Evolutionary conservation across 495 filamentous ascomycete genomes (phyloP), one percentile per base, ranked within the genome.

Genomic region (Xylaria telfairii): DNA sequence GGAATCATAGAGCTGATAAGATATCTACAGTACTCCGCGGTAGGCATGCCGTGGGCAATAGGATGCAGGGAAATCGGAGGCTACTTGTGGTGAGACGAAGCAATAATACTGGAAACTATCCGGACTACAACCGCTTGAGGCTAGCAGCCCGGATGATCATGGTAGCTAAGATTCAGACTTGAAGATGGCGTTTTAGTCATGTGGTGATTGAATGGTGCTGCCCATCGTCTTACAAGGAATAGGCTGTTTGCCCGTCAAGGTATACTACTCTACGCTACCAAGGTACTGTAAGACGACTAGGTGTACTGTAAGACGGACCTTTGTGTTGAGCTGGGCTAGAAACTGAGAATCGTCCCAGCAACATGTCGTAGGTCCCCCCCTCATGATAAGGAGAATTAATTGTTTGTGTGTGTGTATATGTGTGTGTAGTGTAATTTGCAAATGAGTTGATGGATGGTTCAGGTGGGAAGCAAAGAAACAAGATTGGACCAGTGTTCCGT

Each of bases 81-180:
- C 46, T 65, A 10, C 26, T 30, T 51, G 37, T 44, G 15, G 41
- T 32, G 62, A 64, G 61, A 46, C 39, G 39, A 62, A 44, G 34
- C 21, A 44, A 62, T 17, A 26, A 60, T 34, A 17, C 57, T 39
- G 57, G 4, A 44, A 65, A 65, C 24, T n/a, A 65, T 24, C 26
- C 41, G 30, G 46, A 65, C n/a, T 65, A 65, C 19, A 19, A 21
- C 62, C 62, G 30, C 41, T 65, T 49, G 32, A 65, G 62, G 62
- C 44, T 65, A 65, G 62, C 44, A 37, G 44, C 9, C 9, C n/a
- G 30, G 44, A 46, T 47, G 41, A 46, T 47, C 24, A 32, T 32
- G 26, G 15, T 26, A 42, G 26, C 26, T 64, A 64, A 65, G 7
- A 51, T 46, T 46, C 26, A n/a, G 4, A 32, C 61, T 26, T 46